Evolutionary conservation across 2,329 filamentous ascomycete genomes (phyloP).

Genomic region (Penicillium sp.): DNA sequence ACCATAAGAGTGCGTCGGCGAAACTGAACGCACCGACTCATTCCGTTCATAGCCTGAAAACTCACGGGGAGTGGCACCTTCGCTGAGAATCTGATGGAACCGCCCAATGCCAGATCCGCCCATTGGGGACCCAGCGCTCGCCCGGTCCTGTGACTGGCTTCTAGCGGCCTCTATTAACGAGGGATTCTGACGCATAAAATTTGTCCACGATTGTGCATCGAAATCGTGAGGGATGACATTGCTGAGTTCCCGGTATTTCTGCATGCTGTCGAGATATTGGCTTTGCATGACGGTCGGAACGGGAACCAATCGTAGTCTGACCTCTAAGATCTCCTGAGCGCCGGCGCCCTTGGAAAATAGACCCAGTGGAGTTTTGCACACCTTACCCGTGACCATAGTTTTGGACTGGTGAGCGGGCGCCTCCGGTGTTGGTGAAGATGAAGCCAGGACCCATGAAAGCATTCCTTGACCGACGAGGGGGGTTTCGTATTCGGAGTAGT

Average conservation of each 20-base stretch:
- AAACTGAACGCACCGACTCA: slow-evolving; percentile 37
- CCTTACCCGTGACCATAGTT: slow-evolving; percentile 77
- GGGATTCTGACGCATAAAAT: slow-evolving; percentile 72
- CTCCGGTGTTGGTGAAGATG: slow-evolving; percentile 57
- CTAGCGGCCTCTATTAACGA: slow-evolving; percentile 34
- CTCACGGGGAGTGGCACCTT: slow-evolving; percentile 46
- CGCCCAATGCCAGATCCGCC: slow-evolving; percentile 46
- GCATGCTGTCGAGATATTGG: slow-evolving; percentile 63
- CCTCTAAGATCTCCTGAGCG: slow-evolving; percentile 81
- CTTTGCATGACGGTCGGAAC: slow-evolving; percentile 66
- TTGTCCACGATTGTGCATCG: slow-evolving; percentile 76
- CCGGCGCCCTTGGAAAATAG: slow-evolving; percentile 72
- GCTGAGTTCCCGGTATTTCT: slow-evolving; percentile 60
- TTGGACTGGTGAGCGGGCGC: slow-evolving; percentile 62
- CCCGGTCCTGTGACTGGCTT: slow-evolving; percentile 26
- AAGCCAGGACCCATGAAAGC: slow-evolving; percentile 77
- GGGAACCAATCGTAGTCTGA: slow-evolving; percentile 82
- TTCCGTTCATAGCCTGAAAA: slow-evolving; percentile 31
- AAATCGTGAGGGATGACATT: slow-evolving; percentile 60
- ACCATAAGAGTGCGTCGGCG: slow-evolving; percentile 38
- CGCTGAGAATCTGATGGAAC: slow-evolving; percentile 47
- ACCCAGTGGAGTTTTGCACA: slow-evolving; percentile 81
- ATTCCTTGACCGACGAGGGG: slow-evolving; percentile 94
- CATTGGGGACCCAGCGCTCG: slow-evolving; percentile 31
- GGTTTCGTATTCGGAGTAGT: slow-evolving; percentile 92